Conservation (phyloP, 192 early-diverging fungal species). For the Entomortierella beljakovae region DNA sequence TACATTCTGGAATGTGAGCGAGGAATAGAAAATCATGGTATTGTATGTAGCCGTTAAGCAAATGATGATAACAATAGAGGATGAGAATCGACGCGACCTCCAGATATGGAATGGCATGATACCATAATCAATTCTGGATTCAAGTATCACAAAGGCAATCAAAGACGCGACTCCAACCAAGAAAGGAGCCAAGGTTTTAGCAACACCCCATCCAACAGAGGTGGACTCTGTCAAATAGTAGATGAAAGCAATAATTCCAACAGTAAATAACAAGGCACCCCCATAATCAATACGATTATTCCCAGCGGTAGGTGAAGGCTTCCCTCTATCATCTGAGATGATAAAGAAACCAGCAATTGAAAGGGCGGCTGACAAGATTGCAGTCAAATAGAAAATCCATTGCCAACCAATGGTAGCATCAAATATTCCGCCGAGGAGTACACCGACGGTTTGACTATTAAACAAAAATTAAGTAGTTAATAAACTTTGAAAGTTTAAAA, state of each 20-base stretch:
- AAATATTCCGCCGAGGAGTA: slow-evolving; percentile 30
- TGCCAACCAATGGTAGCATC: slow-evolving; percentile 38
- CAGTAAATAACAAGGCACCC: slow-evolving; percentile 6
- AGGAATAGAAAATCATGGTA: slow-evolving; percentile 51
- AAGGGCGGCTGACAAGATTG: slow-evolving; percentile 18
- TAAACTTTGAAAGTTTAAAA: no score
- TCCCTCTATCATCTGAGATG: background rate
- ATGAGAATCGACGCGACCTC: slow-evolving; percentile 51
- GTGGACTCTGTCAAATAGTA: slow-evolving; percentile 32
- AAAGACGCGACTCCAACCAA: slow-evolving; percentile 37
- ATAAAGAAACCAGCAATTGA: slow-evolving; percentile 17
- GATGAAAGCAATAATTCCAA: slow-evolving; percentile 36
- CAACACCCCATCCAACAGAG: slow-evolving; percentile 6
- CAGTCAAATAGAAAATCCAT: slow-evolving; percentile 47
- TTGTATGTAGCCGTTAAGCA: slow-evolving; percentile 37
- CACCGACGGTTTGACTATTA: slow-evolving; percentile 20
- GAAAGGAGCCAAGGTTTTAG: slow-evolving; percentile 18
- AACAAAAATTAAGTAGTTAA: no score
- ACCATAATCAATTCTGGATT: slow-evolving; percentile 27
- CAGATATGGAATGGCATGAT: slow-evolving; percentile 52
- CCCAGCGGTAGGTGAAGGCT: background rate
- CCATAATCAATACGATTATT: slow-evolving; percentile 14
- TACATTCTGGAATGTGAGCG: slow-evolving; percentile 56
- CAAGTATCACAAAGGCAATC: slow-evolving; percentile 41
- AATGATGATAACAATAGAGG: slow-evolving; percentile 30